Percentiles rank a stretch among this genome's conserved stretches.
phyloP scores from a whole-genome alignment of 139 green algal species.

The Klebsormidium nitens region DNA sequence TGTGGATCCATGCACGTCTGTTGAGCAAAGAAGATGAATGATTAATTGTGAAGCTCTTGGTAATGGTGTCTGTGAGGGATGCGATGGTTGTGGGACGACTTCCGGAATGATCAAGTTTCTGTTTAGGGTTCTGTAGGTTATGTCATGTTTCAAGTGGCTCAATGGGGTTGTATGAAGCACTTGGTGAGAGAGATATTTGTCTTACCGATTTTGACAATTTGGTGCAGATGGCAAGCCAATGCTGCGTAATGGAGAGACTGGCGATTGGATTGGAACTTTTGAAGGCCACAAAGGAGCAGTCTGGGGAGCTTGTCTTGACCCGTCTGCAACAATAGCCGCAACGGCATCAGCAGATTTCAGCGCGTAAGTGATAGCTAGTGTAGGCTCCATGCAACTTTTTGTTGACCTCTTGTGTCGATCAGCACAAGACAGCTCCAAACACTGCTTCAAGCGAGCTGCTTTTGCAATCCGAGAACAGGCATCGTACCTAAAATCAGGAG shows the following conservation, averaged over 20 bases:
- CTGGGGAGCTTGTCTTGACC: slow-evolving; percentile 89
- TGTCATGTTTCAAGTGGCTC: neutral
- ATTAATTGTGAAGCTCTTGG: no score
- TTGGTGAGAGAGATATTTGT: neutral
- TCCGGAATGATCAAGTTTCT: neutral
- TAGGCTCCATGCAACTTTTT: slow-evolving; percentile 1
- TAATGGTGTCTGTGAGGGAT: neutral
- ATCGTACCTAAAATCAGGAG: no score
- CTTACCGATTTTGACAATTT: neutral
- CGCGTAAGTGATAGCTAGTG: slow-evolving; percentile 49
- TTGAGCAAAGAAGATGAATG: no score
- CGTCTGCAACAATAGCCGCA: slow-evolving; percentile 70
- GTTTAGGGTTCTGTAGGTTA: slow-evolving; percentile 1
- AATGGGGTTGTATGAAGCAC: neutral
- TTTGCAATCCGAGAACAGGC: no score
- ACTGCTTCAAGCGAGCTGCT: no score
- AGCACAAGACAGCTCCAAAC: no score
- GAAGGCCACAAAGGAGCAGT: slow-evolving; percentile 95
- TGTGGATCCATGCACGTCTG: no score
- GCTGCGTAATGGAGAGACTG: slow-evolving; percentile 87
- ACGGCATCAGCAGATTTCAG: slow-evolving; percentile 93
- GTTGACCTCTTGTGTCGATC: neutral
- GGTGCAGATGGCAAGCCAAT: slow-evolving; percentile 87
- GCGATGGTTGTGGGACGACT: neutral
- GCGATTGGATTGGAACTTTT: slow-evolving; percentile 99